A percentile compares a stretch with the other conserved stretches of the same genome.
phyloP scores from a whole-genome alignment of 2,329 filamentous ascomycete species.

The Sporothrix curviconia region DNA sequence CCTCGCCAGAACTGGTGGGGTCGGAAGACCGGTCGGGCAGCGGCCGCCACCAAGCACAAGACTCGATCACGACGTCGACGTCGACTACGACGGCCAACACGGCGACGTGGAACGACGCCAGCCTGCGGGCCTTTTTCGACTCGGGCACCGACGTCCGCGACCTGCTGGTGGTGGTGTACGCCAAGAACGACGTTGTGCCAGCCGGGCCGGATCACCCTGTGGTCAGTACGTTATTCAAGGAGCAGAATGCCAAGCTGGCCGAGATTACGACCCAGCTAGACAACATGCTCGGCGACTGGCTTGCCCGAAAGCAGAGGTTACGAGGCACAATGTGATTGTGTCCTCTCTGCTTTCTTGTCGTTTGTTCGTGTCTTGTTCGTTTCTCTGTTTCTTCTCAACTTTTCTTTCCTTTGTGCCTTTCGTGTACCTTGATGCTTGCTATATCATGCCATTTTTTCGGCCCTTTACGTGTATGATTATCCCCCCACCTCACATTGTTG shows the following conservation, averaged over 20 bases:
- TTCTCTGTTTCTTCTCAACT: background rate
- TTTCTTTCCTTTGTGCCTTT: background rate
- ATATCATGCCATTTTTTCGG: background rate
- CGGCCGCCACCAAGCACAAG: slow-evolving; percentile 35
- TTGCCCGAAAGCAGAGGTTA: slow-evolving; percentile 55
- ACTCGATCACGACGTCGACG: slow-evolving; percentile 47
- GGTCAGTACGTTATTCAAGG: slow-evolving; percentile 70
- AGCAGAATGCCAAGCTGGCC: slow-evolving; percentile 77
- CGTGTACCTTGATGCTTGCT: background rate
- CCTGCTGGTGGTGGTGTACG: slow-evolving; percentile 83
- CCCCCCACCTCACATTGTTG: slow-evolving; percentile 18
- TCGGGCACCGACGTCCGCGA: slow-evolving; percentile 84
- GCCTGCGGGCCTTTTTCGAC: slow-evolving; percentile 83
- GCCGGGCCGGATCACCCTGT: slow-evolving; percentile 80
- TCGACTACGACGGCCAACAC: slow-evolving; percentile 37
- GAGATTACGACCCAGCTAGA: slow-evolving; percentile 88
- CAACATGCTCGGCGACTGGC: slow-evolving; percentile 75
- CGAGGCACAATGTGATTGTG: slow-evolving; percentile 4
- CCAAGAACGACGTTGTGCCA: slow-evolving; percentile 76
- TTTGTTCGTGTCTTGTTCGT: background rate
- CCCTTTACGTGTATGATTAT: slow-evolving; percentile 13
- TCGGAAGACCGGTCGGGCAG: slow-evolving; percentile 36
- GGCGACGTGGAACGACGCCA: slow-evolving; percentile 78
- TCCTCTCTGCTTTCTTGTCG: too few species aligned
- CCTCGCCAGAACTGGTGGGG: slow-evolving; percentile 55